Evolutionary conservation across 148 eudicot species (phyloP), one percentile per base, ranked within the genome.

Genomic region (Polygonum maritimum): DNA sequence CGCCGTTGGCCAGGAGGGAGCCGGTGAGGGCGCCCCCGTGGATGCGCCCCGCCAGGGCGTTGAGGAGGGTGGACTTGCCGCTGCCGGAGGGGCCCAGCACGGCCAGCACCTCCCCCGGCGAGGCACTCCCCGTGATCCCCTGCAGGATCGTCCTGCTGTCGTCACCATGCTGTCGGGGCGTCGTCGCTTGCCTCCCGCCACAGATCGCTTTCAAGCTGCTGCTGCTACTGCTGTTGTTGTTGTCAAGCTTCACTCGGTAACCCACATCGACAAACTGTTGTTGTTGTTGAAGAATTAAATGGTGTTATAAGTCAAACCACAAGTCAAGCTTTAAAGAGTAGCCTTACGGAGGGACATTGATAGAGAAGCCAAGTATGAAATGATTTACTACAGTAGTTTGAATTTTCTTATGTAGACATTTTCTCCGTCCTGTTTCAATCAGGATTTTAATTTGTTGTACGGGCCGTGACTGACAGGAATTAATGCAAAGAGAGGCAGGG

Each of bases 81-180:
- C 99, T 91, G 7, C 99, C 99, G 0, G 99, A 95, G 48, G 99
- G 99, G 18, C 99, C 99, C 0, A 95, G 90, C 18, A 95, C 81
- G 78, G 98, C 98, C 26, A 95, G 76, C 79, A 95, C 80, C 71
- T 89, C 92, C 1, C 99, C 99, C 0, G 99, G 98, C 36, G 80
- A 76, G 0, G 88, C 97, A 79, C 76, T 81, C 26, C 99, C 99
- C 0, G 93, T 91, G 40, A 92, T 82, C 7, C 87, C 87, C 44
- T 84, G 83, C 19, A 95, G 41, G 19, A 95, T 90, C 0, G 86
- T 84, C 0, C 82, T 82, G 72, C 89, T 90, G 33, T 85, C 78
- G 51, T 72, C 49, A 0, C 5, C 44, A 55, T n/a, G 81, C 52
- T 79, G 82, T 75, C 39, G 86, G 69, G 75, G 12, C 6, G 14